Base-by-base conservation (phyloP, 2,329 filamentous ascomycete genomes). In the Fusarium verticillioides region DNA sequence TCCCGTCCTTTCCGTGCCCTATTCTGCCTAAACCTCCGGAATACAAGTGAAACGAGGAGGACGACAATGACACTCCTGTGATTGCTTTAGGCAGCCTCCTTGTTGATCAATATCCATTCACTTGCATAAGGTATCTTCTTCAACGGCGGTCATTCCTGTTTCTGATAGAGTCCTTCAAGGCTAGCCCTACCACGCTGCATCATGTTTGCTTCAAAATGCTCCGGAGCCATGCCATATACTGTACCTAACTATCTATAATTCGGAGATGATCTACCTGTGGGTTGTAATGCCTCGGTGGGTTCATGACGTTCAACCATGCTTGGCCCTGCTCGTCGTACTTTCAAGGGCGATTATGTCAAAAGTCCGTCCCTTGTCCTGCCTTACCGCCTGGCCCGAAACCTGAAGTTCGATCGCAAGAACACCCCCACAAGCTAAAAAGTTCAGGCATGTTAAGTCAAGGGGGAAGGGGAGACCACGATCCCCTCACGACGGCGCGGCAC, bases 1-100 rank as follows among this genome's bases (percentile, higher is more conserved):
- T 28, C 23, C 63, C 66, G 63, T 54, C 32, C 16, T 19, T 46
- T 62, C 63, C 49, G 62, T 23, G 34, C 9, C 28, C 34, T 30
- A 54, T 70, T 70, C 66, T 69, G 66, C 66, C 66, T 65, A 69
- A 69, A 47, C 42, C 46, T 69, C 65, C 50, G 59, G 58, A 18
- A 58, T 28, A 16, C 47, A 69, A 40, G 59, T 65, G 66, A 70
- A 69, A 70, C 66, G 36, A 50, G 15, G 34, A 36, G 40, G 47
- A 59, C 53, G 23, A 40, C 36, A 53, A 54, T 69, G 36, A 21
- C 36, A 62, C 56, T 42, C 10, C 21, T 68, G 56, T 42, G 15
- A 43, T 60, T 66, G 52, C 42, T 49, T 43, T 44, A 5, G 63
- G 63, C 9, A 68, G 28, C 21, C 13, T 28, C 21, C 21, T 40